These are phyloP conservation scores for Pseudevernia furfuracea DNA, from an alignment of 495 filamentous ascomycete genomes.

Conservation along the genomic window DNA sequence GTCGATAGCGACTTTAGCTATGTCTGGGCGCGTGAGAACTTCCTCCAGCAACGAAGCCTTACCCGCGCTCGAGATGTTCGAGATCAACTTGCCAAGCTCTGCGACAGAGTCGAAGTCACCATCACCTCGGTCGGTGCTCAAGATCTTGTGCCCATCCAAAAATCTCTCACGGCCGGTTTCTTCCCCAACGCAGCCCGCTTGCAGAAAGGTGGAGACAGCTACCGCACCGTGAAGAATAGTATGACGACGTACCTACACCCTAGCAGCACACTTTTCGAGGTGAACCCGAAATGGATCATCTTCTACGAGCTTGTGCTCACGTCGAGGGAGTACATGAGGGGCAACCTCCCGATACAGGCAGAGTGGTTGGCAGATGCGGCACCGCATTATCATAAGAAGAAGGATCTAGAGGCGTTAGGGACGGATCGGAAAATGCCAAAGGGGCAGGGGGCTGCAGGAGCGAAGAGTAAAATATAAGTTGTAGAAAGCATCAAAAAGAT, in stretches of 20 bases:
- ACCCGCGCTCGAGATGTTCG: constrained; percentile 85
- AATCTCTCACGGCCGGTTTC: constrained; percentile 85
- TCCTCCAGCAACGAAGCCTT: constrained; percentile 80
- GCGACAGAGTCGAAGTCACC: constrained; percentile 83
- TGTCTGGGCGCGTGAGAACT: constrained; percentile 90
- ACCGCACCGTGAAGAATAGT: constrained; percentile 90
- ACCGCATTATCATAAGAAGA: constrained; percentile 92
- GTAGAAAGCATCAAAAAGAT: background rate
- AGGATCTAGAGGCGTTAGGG: constrained; percentile 75
- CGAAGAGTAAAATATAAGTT: constrained; percentile 39
- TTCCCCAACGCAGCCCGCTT: constrained; percentile 89
- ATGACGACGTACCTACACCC: constrained; percentile 88
- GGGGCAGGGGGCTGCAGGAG: constrained; percentile 45
- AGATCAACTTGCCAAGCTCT: constrained; percentile 89
- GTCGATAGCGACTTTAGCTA: constrained; percentile 84
- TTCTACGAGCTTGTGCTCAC: constrained; percentile 92
- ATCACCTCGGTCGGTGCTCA: constrained; percentile 58
- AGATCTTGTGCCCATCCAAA: constrained; percentile 71
- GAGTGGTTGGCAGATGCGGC: constrained; percentile 88
- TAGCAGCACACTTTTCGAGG: constrained; percentile 69
- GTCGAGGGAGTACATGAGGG: constrained; percentile 90
- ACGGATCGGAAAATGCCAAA: constrained; percentile 72
- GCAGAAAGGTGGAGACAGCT: constrained; percentile 77
- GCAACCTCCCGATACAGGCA: constrained; percentile 72
- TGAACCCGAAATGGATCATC: constrained; percentile 80